Evolutionary conservation across 495 filamentous ascomycete genomes (phyloP), one percentile per base, ranked within the genome.

Genomic region (Recurvomyces mirabilis): DNA sequence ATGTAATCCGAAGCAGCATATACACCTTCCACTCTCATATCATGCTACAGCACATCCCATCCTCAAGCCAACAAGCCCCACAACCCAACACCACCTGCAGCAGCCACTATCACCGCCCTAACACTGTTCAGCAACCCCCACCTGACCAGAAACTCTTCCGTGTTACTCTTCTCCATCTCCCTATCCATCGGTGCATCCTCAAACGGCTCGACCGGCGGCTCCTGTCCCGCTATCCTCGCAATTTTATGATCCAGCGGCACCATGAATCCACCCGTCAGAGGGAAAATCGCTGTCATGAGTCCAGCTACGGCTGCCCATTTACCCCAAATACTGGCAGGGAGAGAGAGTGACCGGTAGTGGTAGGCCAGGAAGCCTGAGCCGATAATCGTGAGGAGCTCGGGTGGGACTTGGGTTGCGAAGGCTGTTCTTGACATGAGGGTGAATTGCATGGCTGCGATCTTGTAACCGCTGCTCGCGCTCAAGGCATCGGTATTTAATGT

Each of bases 141-240:
- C 44, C 26, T 28, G 23, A 20, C 20, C 33, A 53, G 25, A 18
- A 53, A 53, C 14, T 24, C 38, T 34, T 48, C 50, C 18, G 50
- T 41, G 30, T 53, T 53, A 18, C 25, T 32, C 22, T 45, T 38
- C 38, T 53, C 50, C 43, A 25, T 19, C 13, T 53, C 44, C 44
- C 45, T 23, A 44, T 53, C 50, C 39, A 40, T 44, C 34, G 50
- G 50, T 20, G 33, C 34, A 44, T 53, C 50, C 34, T 53, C 50
- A 41, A 42, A 53, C 1, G 50, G 44, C 45, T 53, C 50, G 3
- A 49, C 19, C 36, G 19, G 18, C 38, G 39, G 36, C 40, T 49
- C 45, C 38, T 43, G 44, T 4, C 50, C 50, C 13, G 43, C 50
- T 18, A 53, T 41, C 36, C 45, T 7, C 29, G 50, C 43, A 21